Conservation (phyloP, 768 basidiomycete genomes). For the Boletus pseudopeckii region DNA sequence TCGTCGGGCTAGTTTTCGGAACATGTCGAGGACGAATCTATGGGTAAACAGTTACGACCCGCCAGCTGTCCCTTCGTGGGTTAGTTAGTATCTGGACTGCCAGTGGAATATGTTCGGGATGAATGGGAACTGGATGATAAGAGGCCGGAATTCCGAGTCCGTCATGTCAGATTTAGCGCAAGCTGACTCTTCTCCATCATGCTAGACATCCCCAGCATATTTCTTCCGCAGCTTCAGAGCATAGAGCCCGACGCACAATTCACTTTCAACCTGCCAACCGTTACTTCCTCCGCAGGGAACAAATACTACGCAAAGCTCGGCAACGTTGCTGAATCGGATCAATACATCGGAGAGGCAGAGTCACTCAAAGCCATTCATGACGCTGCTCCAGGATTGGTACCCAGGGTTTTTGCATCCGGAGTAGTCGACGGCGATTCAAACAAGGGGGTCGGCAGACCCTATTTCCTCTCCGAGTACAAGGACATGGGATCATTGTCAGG, state of each 20-base stretch:
- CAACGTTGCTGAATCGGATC: constrained; percentile 49
- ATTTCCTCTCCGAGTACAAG: constrained; percentile 75
- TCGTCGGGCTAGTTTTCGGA: neutral
- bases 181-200: constrained; percentile 8
- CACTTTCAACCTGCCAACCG: constrained; percentile 40
- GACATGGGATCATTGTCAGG: constrained; percentile 47
- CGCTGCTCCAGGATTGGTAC: constrained; percentile 69
- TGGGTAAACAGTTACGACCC: neutral
- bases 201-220: constrained; percentile 16
- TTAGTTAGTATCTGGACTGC: neutral
- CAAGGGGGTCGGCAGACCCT: constrained; percentile 43
- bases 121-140: neutral
- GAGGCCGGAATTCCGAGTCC: neutral
- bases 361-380: constrained; percentile 59
- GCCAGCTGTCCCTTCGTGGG: neutral
- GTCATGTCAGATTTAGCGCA: neutral
- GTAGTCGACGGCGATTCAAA: constrained; percentile 26
- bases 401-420: constrained; percentile 52
- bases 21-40: neutral
- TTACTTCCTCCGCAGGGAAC: constrained; percentile 55
- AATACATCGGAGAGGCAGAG: constrained; percentile 65
- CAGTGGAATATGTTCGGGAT: neutral
- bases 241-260: constrained; percentile 54
- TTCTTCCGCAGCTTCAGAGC: constrained; percentile 44
- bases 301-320: constrained; percentile 66